Conservation (phyloP, 2,329 filamentous ascomycete genomes). For the Pleomassaria siparia region DNA sequence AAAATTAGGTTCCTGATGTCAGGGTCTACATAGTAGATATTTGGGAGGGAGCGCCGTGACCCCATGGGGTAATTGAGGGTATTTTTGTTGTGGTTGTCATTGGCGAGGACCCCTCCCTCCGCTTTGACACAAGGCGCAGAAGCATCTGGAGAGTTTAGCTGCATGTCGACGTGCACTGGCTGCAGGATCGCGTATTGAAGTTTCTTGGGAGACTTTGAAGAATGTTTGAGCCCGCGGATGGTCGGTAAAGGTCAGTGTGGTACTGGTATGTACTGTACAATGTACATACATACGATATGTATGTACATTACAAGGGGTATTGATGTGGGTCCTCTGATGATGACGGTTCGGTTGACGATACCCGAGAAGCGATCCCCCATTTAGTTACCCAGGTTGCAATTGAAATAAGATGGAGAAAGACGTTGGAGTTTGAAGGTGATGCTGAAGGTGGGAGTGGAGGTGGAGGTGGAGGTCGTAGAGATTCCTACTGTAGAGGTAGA, state of each 20-base stretch:
- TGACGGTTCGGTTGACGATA: slow-evolving; percentile 4
- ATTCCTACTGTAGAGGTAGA: too few relatives aligned
- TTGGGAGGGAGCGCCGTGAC: not conserved
- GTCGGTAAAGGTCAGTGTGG: slow-evolving; percentile 5
- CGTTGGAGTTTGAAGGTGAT: too few relatives aligned
- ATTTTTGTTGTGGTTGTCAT: not conserved
- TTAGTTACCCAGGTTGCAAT: too few relatives aligned
- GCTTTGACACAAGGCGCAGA: not conserved
- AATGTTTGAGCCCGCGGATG: slow-evolving; percentile 3
- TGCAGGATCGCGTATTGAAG: not conserved
- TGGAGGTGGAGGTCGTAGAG: too few relatives aligned
- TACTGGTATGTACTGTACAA: too few relatives aligned
- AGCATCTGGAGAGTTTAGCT: not conserved
- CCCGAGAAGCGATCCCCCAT: slow-evolving; percentile 1
- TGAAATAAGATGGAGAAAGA: not conserved
- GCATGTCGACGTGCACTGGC: not conserved
- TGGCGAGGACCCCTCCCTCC: not conserved
- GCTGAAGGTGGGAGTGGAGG: too few relatives aligned
- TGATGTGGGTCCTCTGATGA: slow-evolving; percentile 2
- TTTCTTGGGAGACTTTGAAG: not conserved
- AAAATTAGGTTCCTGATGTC: slow-evolving; percentile 1
- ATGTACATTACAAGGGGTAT: too few relatives aligned
- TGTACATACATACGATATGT: too few relatives aligned
- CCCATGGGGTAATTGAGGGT: not conserved
- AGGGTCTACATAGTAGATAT: not conserved